Conservation (phyloP, 2,329 filamentous ascomycete genomes). For the Paraconiothyrium brasiliense region DNA sequence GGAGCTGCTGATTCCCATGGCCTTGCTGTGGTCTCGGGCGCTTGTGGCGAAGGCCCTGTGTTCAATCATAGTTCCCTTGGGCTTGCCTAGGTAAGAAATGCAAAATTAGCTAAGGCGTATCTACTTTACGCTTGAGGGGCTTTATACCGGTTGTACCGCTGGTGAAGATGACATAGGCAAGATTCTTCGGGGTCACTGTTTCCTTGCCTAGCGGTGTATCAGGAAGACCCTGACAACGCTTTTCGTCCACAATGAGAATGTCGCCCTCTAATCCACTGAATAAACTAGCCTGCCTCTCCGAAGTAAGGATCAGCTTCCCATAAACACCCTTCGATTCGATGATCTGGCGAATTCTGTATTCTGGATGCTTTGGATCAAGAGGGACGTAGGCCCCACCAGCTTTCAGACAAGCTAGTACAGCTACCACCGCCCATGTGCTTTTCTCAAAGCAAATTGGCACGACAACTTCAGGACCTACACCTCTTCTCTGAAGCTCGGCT, state of each 20-base stretch:
- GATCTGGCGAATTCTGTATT: constrained; percentile 14
- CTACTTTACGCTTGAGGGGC: background rate
- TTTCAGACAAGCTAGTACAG: constrained; percentile 55
- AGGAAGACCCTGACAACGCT: background rate
- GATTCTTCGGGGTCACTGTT: background rate
- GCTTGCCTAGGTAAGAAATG: constrained; percentile 38
- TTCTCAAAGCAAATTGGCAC: constrained; percentile 29
- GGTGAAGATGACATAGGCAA: constrained; percentile 62
- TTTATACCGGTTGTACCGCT: constrained; percentile 36
- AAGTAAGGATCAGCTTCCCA: constrained; percentile 15
- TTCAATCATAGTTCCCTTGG: constrained; percentile 66
- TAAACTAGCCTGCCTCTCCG: constrained; percentile 1
- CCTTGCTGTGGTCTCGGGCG: constrained; percentile 41
- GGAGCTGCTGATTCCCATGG: constrained; percentile 56
- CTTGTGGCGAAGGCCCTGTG: constrained; percentile 10
- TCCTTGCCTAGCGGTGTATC: background rate
- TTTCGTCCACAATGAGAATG: background rate
- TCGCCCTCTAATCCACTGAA: constrained; percentile 2
- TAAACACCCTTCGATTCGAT: background rate
- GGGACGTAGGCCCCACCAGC: constrained; percentile 50
- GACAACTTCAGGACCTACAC: constrained; percentile 4
- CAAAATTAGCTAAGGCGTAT: background rate
- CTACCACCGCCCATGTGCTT: constrained; percentile 35
- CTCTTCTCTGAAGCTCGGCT: constrained; percentile 3
- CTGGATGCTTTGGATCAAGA: constrained; percentile 23